These are phyloP conservation scores for Lentinula detonsa DNA, from an alignment of 768 basidiomycete species.

Conservation along the genomic window DNA sequence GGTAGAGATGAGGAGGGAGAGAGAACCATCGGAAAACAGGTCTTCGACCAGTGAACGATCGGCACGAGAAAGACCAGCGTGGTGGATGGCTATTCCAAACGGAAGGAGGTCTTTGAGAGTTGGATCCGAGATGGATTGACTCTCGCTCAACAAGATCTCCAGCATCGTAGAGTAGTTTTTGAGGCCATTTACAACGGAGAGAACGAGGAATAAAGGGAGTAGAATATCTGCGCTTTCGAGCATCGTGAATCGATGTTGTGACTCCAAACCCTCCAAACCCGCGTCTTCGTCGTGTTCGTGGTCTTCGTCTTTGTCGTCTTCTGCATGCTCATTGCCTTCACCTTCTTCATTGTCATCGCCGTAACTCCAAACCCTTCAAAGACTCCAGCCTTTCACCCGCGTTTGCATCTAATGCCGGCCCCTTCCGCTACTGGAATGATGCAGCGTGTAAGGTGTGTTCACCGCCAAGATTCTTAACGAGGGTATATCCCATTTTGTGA, in stretches of 20 bases:
- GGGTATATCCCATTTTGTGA: neutral
- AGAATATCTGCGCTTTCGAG: no score
- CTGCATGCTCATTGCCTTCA: no score
- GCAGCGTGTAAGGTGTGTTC: neutral
- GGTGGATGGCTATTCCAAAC: constrained; percentile 97
- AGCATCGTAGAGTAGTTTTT: no score
- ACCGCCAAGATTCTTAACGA: neutral
- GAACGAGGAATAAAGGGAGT: no score
- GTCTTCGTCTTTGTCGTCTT: no score
- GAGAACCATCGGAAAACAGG: constrained; percentile 84
- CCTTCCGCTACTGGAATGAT: neutral
- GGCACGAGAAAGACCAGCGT: constrained; percentile 92
- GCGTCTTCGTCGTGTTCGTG: no score
- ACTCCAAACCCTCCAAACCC: no score
- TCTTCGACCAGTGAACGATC: constrained; percentile 93
- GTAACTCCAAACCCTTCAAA: no score
- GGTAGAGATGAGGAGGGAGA: constrained; percentile 94
- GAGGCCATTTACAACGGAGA: no score
- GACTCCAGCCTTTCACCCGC: neutral
- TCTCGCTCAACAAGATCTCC: no score
- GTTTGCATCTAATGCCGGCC: neutral
- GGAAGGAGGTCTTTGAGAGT: constrained; percentile 89
- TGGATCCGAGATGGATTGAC: constrained; percentile 68
- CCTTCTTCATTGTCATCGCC: no score
- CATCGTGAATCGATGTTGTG: no score